A percentile compares a stretch with the other conserved stretches of the same genome.
These are phyloP conservation scores for Dorcoceras hygrometricum DNA, from an alignment of 257 asterid species.

Conservation along the genomic window DNA sequence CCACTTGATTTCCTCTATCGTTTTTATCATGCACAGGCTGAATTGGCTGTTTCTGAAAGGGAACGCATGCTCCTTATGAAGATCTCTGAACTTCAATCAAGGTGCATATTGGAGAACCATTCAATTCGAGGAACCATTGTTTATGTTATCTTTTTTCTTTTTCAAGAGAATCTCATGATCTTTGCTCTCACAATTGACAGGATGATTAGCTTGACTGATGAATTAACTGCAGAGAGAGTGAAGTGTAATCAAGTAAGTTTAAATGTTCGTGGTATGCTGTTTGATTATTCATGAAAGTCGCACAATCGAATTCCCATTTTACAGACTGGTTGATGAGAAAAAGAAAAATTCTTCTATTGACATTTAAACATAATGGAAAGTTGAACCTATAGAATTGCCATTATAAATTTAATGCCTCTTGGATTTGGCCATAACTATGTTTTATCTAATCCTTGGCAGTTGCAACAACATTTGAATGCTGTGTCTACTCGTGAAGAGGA, in stretches of 20 bases:
- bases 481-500: constrained; percentile 55
- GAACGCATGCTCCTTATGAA: constrained; percentile 70
- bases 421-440: neutral
- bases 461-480: constrained; percentile 66
- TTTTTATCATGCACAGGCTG: constrained; percentile 46
- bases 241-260: constrained; percentile 74
- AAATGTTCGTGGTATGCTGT: constrained; percentile 4
- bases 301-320: neutral
- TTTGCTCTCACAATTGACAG: constrained; percentile 43
- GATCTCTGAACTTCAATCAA: constrained; percentile 85
- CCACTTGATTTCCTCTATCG: constrained; percentile 17
- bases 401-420: neutral
- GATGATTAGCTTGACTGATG: constrained; percentile 80
- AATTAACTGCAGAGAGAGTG: constrained; percentile 67
- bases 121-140: neutral
- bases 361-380: neutral
- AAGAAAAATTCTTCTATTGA: neutral
- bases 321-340: neutral
- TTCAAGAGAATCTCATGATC: constrained; percentile 25
- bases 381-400: neutral
- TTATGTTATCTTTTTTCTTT: neutral
- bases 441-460: constrained; percentile 45
- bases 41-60: constrained; percentile 61
- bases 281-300: neutral
- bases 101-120: constrained; percentile 37